phyloP scores from a whole-genome alignment of 2,329 filamentous ascomycete genomes.

The Tricladium varicosporioides region DNA sequence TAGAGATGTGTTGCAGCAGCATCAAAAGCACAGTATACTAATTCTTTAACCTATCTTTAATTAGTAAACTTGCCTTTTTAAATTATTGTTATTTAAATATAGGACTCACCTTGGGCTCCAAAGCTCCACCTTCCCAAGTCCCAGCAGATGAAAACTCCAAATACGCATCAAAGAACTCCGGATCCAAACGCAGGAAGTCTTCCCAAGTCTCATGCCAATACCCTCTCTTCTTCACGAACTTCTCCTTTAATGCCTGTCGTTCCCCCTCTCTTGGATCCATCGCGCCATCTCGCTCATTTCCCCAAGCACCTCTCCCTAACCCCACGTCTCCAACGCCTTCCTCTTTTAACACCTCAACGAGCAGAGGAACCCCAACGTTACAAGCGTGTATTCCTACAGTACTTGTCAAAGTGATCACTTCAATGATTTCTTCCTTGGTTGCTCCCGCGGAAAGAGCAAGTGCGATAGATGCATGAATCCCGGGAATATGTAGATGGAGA shows the following conservation, averaged over 20 bases:
- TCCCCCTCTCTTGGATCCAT: neutral
- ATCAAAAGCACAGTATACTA: constrained; percentile 49
- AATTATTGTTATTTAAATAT: no score
- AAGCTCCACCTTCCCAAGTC: neutral
- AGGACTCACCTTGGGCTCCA: neutral
- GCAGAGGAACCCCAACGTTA: constrained; percentile 44
- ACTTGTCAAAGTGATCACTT: constrained; percentile 43
- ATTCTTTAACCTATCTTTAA: constrained; percentile 40
- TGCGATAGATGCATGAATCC: constrained; percentile 41
- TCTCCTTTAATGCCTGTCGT: neutral
- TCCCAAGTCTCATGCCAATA: constrained; percentile 3
- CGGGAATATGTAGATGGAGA: constrained; percentile 44
- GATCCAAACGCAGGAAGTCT: neutral
- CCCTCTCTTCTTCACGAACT: neutral
- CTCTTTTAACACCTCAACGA: constrained; percentile 46
- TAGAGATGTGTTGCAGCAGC: constrained; percentile 47
- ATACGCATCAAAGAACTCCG: neutral
- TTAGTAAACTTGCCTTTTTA: neutral
- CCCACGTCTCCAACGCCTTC: constrained; percentile 33
- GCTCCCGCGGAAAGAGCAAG: constrained; percentile 41
- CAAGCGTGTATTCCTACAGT: constrained; percentile 47
- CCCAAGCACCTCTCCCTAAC: no score
- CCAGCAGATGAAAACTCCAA: neutral
- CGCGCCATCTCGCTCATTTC: no score
- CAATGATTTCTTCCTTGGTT: constrained; percentile 41